A percentile compares a stretch with the other conserved stretches of the same genome.
These are phyloP conservation scores for Alternaria alternata DNA, from an alignment of 2,329 filamentous ascomycete genomes.

Conservation along the genomic window DNA sequence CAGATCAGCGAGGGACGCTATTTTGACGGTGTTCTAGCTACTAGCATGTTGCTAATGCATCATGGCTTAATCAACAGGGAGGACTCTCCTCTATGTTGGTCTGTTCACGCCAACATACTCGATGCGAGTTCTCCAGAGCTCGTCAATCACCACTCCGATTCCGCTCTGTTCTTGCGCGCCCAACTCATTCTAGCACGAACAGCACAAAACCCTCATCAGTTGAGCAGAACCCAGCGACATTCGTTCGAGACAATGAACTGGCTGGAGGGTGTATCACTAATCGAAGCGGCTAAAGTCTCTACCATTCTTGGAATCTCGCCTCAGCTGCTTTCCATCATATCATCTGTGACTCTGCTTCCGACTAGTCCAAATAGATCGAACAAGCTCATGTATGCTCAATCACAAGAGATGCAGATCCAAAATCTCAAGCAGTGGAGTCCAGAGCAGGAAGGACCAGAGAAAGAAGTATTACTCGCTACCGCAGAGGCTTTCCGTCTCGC, in stretches of 20 bases:
- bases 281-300: slow-evolving; percentile 37
- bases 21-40: slow-evolving; percentile 42
- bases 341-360: slow-evolving; percentile 37
- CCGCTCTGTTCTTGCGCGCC: slow-evolving; percentile 40
- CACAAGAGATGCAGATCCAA: slow-evolving; percentile 37
- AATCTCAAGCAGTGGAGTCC: slow-evolving; percentile 39
- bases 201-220: slow-evolving; percentile 31
- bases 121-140: slow-evolving; percentile 36
- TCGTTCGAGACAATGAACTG: slow-evolving; percentile 37
- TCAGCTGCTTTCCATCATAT: slow-evolving; percentile 40
- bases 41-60: slow-evolving; percentile 47
- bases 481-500: slow-evolving; percentile 44
- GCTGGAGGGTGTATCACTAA: slow-evolving; percentile 30
- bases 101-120: slow-evolving; percentile 44
- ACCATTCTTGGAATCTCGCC: slow-evolving; percentile 39
- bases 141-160: slow-evolving; percentile 35
- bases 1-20: slow-evolving; percentile 40
- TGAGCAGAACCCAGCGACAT: slow-evolving; percentile 33
- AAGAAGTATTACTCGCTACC: slow-evolving; percentile 39
- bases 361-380: slow-evolving; percentile 23
- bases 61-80: slow-evolving; percentile 39
- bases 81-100: slow-evolving; percentile 44
- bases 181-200: slow-evolving; percentile 42
- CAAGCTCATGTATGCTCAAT: slow-evolving; percentile 34
- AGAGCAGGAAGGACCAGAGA: slow-evolving; percentile 32